Evolutionary conservation across 257 asterid genomes (phyloP), one percentile per base, ranked within the genome.

Genomic region (Petrea volubilis): DNA sequence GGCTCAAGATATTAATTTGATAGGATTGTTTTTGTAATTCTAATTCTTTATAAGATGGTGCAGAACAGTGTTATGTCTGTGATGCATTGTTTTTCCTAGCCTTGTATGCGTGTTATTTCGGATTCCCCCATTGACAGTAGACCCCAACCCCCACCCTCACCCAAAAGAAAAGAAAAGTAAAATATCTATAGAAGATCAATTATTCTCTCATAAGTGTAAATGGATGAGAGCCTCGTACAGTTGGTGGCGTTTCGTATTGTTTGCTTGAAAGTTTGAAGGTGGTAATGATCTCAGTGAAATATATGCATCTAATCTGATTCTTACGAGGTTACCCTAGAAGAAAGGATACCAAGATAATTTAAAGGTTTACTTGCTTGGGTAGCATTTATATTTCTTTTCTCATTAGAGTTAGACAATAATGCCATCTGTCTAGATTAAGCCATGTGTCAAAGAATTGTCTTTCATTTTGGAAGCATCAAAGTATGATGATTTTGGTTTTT

Each of bases 261-360:
- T 55, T n/a, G 8, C 13, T 21, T 73, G 72, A 73, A n/a, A 28
- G 14, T 64, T 44, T n/a, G 17, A 9, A 27, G 43, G 73, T 74
- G 36, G 56, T 60, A 25, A 31, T 43, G 58, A 2, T 8, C 41
- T 55, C 14, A 10, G 23, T 64, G 55, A 15, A 20, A 13, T 15
- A 13, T 25, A 6, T 25, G 27, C 62, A 20, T 60, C 12, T 51
- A 40, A n/a, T n/a, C n/a, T n/a, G n/a, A n/a, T n/a, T n/a, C n/a
- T n/a, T n/a, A n/a, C n/a, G n/a, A n/a, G n/a, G n/a, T n/a, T n/a
- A n/a, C n/a, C n/a, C n/a, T n/a, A n/a, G n/a, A 28, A 33, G 29
- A 50, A 27, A 50, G 34, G 4, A 18, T 27, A 40, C 15, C 20
- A 27, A 52, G n/a, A 72, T 63, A 36, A 20, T 63, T 28, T 41